These are phyloP conservation scores for Kodamaea arcana DNA, from an alignment of 1,139 yeast genomes.

Conservation along the genomic window DNA sequence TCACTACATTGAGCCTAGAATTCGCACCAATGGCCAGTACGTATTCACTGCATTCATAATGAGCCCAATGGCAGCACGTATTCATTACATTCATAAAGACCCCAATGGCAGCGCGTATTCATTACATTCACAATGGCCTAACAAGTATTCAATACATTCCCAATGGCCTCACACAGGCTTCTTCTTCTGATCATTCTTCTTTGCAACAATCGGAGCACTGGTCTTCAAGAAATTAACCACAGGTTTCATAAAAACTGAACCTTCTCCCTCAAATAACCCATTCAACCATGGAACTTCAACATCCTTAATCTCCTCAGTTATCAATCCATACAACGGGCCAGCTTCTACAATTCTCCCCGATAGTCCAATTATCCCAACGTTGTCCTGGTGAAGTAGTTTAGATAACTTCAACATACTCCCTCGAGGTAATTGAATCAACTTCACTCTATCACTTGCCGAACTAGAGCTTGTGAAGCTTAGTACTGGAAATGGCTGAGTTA, in stretches of 20 bases:
- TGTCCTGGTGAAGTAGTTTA: conserved; percentile 23
- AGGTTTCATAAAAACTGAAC: conserved; percentile 23
- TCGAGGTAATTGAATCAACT: conserved; percentile 52
- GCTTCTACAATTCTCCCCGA: conserved; percentile 22
- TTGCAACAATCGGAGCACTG: conserved; percentile 34
- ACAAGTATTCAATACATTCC: no score
- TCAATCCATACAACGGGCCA: conserved; percentile 24
- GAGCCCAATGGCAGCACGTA: no score
- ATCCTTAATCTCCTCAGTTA: conserved; percentile 31
- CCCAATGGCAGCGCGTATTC: no score
- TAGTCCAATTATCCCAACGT: conserved; percentile 29
- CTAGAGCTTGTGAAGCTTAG: conserved; percentile 44
- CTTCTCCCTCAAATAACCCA: conserved; percentile 20
- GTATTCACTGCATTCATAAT: no score
- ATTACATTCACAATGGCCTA: no score
- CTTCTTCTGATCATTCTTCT: conserved; percentile 22
- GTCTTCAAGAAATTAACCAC: conserved; percentile 37
- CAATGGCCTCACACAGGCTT: not conserved
- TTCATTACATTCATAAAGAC: no score
- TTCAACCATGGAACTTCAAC: conserved; percentile 46
- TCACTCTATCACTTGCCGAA: conserved; percentile 28
- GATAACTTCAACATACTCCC: conserved; percentile 40
- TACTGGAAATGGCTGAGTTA: conserved; percentile 51
- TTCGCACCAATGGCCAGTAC: no score
- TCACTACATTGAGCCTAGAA: no score